Evolutionary conservation across 495 filamentous ascomycete species (phyloP).

Genomic region (Extremus antarcticus): DNA sequence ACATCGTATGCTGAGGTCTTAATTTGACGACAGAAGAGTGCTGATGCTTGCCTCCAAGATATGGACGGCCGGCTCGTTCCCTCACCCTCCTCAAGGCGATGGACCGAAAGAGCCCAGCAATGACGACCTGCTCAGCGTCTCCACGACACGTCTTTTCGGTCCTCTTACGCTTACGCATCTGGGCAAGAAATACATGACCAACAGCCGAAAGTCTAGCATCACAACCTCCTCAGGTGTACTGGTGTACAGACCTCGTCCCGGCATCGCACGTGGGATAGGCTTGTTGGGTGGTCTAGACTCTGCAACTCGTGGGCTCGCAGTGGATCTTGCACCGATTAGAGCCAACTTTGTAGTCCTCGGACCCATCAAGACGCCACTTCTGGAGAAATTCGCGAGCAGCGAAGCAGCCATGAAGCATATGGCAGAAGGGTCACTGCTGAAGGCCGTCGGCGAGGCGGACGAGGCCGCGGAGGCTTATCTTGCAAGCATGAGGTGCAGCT

Average conservation of each 20-base stretch:
- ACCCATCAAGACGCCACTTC: neutral
- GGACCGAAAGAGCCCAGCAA: neutral
- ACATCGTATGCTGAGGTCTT: neutral
- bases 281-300: neutral
- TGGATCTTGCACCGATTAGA: neutral
- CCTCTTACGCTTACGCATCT: neutral
- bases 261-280: neutral
- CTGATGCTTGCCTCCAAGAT: neutral
- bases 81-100: neutral
- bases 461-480: neutral
- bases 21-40: neutral
- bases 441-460: neutral
- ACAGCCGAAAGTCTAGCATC: neutral
- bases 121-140: neutral
- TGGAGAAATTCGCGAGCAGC: neutral
- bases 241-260: neutral
- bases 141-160: neutral
- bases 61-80: neutral
- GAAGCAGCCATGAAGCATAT: neutral
- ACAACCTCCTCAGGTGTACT: neutral
- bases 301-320: neutral
- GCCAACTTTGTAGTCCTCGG: neutral
- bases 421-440: neutral
- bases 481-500: neutral
- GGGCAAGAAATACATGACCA: neutral